Base-by-base conservation (phyloP, 306 rosid species). In the Parietaria judaica region DNA sequence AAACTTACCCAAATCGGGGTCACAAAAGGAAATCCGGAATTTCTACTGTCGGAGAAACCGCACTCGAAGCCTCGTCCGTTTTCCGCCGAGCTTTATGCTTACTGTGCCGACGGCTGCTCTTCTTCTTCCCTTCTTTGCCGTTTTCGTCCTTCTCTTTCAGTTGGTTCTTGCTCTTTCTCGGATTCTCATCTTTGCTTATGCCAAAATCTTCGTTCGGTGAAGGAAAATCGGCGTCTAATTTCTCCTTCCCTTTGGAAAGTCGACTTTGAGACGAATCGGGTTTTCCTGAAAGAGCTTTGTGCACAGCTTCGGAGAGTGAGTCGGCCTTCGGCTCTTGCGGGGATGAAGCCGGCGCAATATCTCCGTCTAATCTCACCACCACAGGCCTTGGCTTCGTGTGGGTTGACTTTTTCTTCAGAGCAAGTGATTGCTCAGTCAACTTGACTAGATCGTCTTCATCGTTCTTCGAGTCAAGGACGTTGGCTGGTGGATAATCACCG, bases 1-100 rank as follows among this genome's bases (percentile, higher is more conserved):
- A 34, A 38, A 58, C 13, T 14, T 14, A 38, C 47, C 3, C 3
- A n/a, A 15, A 11, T 38, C 39, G 6, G 11, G 16, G 70, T 87
- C 83, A 88, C 67, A 92, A 77, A 62, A 92, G 96, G 75, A 88
- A 92, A 74, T 92, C 99, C 10, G 99, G 99, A 72, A 92, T 80
- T 60, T 70, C 90, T 11, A 79, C 78, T 41, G 87, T 58, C 72
- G 80, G 94, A 47, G 95, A 74, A 75, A 70, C 84, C 74, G 75
- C 88, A 50, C 67, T 83, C 73, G 81, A 77, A 36, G 88, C 79
- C 36, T 71, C 76, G 38, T 81, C 84, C 38, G 80, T 79, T 76
- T 81, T 84, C 79, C 76, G 88, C 64, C 60, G 86, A 79, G 80
- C 78, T 74, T 76, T 84, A 59, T 74, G 86, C 71, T 71, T 88